Evolutionary conservation across 169 alveolate genomes (phyloP).

Genomic region (Besnoitia besnoiti): DNA sequence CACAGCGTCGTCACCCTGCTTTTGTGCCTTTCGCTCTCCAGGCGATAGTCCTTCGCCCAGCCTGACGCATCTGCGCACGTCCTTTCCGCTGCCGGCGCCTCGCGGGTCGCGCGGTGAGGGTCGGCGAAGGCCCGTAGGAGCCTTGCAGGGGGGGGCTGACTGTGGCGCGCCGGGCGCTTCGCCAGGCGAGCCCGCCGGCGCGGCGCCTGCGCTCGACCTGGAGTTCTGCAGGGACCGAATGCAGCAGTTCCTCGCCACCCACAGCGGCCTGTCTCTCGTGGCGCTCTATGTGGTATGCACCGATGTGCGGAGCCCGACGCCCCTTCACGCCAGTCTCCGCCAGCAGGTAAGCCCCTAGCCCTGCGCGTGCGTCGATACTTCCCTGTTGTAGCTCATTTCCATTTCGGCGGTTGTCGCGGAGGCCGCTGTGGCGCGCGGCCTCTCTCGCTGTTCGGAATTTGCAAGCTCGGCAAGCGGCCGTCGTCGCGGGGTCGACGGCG

Average conservation of each 20-base stretch:
- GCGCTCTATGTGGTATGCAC: constrained; percentile 6
- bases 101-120: neutral
- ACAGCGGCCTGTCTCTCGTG: neutral
- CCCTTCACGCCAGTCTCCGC: neutral
- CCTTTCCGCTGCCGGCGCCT: constrained; percentile 1
- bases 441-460: no score
- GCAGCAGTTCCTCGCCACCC: neutral
- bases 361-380: neutral
- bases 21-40: neutral
- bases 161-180: neutral
- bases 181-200: no score
- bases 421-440: no score
- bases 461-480: no score
- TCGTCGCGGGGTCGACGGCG: no score
- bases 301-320: neutral
- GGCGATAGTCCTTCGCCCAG: neutral
- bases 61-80: neutral
- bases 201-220: neutral
- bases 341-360: neutral
- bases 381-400: neutral
- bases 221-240: neutral
- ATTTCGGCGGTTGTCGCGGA: no score
- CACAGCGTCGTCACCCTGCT: neutral
- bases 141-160: neutral
- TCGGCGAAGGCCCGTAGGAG: neutral